Evolutionary conservation across 768 basidiomycete genomes (phyloP), one percentile per base, ranked within the genome.

Genomic region (Xerocomus potaroensis): DNA sequence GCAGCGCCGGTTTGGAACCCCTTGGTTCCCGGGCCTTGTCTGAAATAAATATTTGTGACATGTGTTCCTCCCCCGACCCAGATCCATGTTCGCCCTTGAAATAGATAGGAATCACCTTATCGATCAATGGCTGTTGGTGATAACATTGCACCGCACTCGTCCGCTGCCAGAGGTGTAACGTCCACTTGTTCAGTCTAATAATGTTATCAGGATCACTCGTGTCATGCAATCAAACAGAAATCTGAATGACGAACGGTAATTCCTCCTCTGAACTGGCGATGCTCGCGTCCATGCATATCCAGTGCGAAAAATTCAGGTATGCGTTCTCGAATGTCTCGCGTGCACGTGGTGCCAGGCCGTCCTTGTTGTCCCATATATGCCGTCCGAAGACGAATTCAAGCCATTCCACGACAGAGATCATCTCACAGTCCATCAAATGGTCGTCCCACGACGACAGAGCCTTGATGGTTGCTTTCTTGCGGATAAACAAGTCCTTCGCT

Each of bases 11-110:
- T 10, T 18, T 45, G 4, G 33, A 47, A 10, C 9, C 2, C 16
- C 3, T 32, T 5, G 42, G 47, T 14, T 12, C n/a, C 0, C 34
- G 43, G 11, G 38, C 44, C 30, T 53, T 48, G 45, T 50, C 56
- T 7, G 59, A 58, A 30, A 64, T 45, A 31, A 64, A 53, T 1
- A 51, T 50, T 7, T 55, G 55, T 2, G 53, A 58, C 31, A 41
- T 46, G 8, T 33, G 37, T 18, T 36, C 36, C 11, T 26, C 21
- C 5, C 4, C 11, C 3, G 26, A 21, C 26, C 15, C 15, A 7
- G 3, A 4, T 5, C 11, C 3, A 15, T 22, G 5, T 0, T 15
- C 19, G 0, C 6, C 48, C 6, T 60, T 45, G 42, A 50, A 57
- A 36, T 49, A 46, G 2, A 59, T 49, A 1, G 51, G 48, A 10